phyloP scores from a whole-genome alignment of 768 basidiomycete genomes.

The Mycena galericulata region DNA sequence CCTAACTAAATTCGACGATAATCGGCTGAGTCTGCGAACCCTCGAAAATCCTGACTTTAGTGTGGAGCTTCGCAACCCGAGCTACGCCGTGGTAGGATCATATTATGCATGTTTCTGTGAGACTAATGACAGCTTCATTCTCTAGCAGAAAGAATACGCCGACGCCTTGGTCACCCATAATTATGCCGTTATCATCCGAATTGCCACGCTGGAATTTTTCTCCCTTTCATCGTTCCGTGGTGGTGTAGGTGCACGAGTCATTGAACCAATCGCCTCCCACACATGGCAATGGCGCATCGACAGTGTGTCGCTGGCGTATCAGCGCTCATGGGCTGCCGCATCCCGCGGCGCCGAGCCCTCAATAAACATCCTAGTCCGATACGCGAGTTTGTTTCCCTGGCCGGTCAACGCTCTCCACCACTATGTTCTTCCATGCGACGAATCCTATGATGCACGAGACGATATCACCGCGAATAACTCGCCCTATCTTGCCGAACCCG shows the following conservation, averaged over 20 bases:
- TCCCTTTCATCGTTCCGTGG: slow-evolving; percentile 44
- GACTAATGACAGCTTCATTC: not conserved
- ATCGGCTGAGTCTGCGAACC: slow-evolving; percentile 52
- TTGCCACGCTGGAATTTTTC: slow-evolving; percentile 57
- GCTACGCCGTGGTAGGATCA: slow-evolving; percentile 45
- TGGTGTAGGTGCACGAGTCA: slow-evolving; percentile 34
- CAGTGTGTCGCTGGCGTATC: slow-evolving; percentile 55
- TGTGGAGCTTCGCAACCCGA: slow-evolving; percentile 51
- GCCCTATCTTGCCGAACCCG: slow-evolving; percentile 57
- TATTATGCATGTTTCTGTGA: not conserved
- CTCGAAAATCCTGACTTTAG: slow-evolving; percentile 44
- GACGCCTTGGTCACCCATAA: slow-evolving; percentile 56
- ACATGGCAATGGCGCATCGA: slow-evolving; percentile 71
- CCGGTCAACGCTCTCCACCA: slow-evolving; percentile 78
- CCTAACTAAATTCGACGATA: slow-evolving; percentile 49
- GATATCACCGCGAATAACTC: slow-evolving; percentile 50
- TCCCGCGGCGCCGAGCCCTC: slow-evolving; percentile 38
- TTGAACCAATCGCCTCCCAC: slow-evolving; percentile 60
- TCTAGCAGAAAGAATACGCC: slow-evolving; percentile 52
- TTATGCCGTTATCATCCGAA: slow-evolving; percentile 60
- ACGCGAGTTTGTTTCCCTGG: slow-evolving; percentile 72
- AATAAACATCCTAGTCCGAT: slow-evolving; percentile 69
- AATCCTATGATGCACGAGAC: slow-evolving; percentile 43
- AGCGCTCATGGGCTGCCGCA: slow-evolving; percentile 40
- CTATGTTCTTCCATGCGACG: slow-evolving; percentile 63